phyloP scores from a whole-genome alignment of 805 yeast species.

The Jamesozyma gamospora region DNA sequence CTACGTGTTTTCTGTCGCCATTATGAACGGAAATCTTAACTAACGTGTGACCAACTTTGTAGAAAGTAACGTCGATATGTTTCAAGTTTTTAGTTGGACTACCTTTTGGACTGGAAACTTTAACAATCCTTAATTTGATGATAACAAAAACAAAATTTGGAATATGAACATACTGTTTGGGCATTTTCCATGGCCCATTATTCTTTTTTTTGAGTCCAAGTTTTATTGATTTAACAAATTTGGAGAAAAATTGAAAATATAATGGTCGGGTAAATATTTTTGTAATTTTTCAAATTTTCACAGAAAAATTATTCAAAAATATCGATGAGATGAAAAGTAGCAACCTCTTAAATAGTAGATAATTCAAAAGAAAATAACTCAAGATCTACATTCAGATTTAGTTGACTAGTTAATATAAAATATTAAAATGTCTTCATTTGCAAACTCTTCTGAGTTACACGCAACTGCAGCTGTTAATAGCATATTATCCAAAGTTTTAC shows the following conservation, averaged over 20 bases:
- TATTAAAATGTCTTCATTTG: conserved; percentile 1
- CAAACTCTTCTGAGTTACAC: conserved; percentile 28
- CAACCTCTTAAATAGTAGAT: too few species aligned
- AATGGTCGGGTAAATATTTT: not conserved
- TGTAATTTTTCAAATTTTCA: not conserved
- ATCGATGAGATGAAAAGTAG: too few species aligned
- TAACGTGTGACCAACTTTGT: conserved; percentile 62
- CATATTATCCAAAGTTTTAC: conserved; percentile 30
- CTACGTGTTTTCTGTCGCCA: conserved; percentile 99
- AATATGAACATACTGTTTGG: conserved; percentile 70
- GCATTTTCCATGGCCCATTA: too few species aligned
- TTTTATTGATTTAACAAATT: too few species aligned
- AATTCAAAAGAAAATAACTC: too few species aligned
- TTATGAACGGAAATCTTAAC: conserved; percentile 90
- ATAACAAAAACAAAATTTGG: conserved; percentile 90
- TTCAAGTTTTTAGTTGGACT: conserved; percentile 78
- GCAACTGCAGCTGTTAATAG: conserved; percentile 35
- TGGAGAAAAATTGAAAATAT: too few species aligned
- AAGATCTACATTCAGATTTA: not conserved
- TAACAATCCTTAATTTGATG: conserved; percentile 83
- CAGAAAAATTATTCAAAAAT: too few species aligned
- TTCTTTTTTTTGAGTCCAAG: too few species aligned
- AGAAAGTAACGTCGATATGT: conserved; percentile 91
- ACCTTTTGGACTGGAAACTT: conserved; percentile 98
- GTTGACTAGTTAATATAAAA: not conserved